Percentiles rank a stretch among this genome's conserved stretches.
Conservation (phyloP, 2,329 filamentous ascomycete species). For the Aspergillus viridinutans region DNA sequence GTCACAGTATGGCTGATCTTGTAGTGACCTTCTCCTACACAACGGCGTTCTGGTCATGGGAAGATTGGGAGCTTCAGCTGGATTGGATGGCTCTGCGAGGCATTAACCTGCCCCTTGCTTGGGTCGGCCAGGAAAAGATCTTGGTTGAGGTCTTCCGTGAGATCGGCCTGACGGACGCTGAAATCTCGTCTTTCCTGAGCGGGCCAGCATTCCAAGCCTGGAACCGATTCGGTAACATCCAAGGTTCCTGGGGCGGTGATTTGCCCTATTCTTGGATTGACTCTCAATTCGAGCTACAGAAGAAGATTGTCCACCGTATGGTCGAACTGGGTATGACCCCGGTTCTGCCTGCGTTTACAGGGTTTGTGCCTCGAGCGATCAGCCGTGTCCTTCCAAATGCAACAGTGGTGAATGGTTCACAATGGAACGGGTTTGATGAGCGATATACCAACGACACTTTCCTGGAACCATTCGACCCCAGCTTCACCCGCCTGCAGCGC, state of each 20-base stretch:
- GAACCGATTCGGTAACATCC: constrained; percentile 54
- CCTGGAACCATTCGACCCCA: not conserved
- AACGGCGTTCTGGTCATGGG: constrained; percentile 50
- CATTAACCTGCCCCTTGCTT: constrained; percentile 50
- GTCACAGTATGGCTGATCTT: not conserved
- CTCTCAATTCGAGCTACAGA: constrained; percentile 46
- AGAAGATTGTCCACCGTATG: constrained; percentile 49
- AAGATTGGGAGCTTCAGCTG: constrained; percentile 51
- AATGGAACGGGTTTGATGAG: constrained; percentile 2
- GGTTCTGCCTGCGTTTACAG: constrained; percentile 49
- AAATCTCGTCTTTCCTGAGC: constrained; percentile 47
- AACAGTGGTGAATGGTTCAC: constrained; percentile 41
- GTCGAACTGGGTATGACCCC: constrained; percentile 52
- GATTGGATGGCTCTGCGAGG: constrained; percentile 53
- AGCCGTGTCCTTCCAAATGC: constrained; percentile 42
- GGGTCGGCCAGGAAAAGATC: constrained; percentile 51
- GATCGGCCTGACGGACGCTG: constrained; percentile 41
- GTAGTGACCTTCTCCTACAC: constrained; percentile 52
- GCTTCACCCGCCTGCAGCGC: not conserved
- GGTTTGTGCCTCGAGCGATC: constrained; percentile 46
- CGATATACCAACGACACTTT: not conserved
- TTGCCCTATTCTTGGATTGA: constrained; percentile 47
- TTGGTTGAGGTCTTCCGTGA: constrained; percentile 47
- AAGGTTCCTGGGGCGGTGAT: constrained; percentile 47
- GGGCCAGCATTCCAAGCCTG: constrained; percentile 51